Conservation (phyloP, 2,329 filamentous ascomycete species). For the Trichoderma arundinaceum region DNA sequence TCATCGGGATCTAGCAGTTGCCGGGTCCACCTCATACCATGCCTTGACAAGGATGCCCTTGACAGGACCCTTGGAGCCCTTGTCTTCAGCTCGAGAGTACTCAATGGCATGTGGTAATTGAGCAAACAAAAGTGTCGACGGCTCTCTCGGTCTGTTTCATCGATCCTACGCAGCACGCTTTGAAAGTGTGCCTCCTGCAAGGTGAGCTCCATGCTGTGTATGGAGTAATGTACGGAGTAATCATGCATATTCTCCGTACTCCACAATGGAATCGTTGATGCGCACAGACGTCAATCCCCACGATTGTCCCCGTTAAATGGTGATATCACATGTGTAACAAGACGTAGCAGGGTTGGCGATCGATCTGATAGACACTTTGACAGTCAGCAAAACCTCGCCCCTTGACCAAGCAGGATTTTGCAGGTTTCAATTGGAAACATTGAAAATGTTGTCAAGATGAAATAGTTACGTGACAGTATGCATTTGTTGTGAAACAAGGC, state of each 20-base stretch:
- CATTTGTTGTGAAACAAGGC: constrained; percentile 4
- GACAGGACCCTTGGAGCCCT: too few species aligned
- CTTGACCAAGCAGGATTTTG: background rate
- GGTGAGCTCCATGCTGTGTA: too few species aligned
- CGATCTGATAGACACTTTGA: background rate
- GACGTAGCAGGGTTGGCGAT: background rate
- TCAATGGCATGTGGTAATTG: too few species aligned
- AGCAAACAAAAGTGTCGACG: too few species aligned
- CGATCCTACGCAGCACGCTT: too few species aligned
- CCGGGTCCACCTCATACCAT: background rate
- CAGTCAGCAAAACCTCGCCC: background rate
- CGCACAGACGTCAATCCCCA: background rate
- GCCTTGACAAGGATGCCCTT: background rate
- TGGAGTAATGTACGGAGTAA: too few species aligned
- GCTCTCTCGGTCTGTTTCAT: too few species aligned
- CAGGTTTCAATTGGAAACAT: too few species aligned
- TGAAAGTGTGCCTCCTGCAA: too few species aligned
- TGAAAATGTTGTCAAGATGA: too few species aligned
- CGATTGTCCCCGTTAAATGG: background rate
- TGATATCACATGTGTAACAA: background rate
- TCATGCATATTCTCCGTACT: background rate
- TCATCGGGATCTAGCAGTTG: background rate
- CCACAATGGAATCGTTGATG: background rate
- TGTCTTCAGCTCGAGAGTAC: too few species aligned
- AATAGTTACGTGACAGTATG: background rate